Evolutionary conservation across 1,139 yeast genomes (phyloP), one percentile per base, ranked within the genome.

Genomic region (Casaregolazyma suthepensis): DNA sequence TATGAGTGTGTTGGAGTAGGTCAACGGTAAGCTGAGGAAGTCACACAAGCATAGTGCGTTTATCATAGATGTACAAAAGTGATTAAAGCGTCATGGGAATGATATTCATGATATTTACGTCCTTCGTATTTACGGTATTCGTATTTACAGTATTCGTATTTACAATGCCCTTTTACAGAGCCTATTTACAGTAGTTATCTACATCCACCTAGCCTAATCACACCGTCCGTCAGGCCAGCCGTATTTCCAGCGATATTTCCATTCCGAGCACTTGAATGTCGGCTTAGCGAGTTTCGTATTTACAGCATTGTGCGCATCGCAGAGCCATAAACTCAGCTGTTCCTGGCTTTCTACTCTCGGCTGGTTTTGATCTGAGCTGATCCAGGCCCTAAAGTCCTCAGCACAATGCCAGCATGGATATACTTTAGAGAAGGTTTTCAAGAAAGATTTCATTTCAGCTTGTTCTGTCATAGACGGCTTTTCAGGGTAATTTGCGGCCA

Each of bases 401-500:
- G 96, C 97, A 72, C 99, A 94, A 72, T 81, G 84, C 87, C 94
- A 85, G 70, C 99, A 93, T 1, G 99, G 99, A 64, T 93, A 93
- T 48, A 91, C 76, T 59, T 83, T 81, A 3, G 95, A 83, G 67
- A 93, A 89, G 6, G 88, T 74, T 17, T 72, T 73, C 52, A 93
- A 66, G 61, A 93, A 91, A 55, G 80, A 79, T 51, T 73, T 74
- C 83, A 93, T 80, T 59, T 90, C 95, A 10, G 69, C 64, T 67
- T 91, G 93, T 61, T 89, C 82, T 23, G 72, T 71, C 4, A 65
- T 65, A 5, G 79, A 67, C 1, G 99, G 95, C 1, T 65, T 68
- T 42, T 78, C 83, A 0, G 99, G 98, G 64, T 89, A 94, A 18
- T 80, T 80, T 2, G 98, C 97, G 0, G 98, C 97, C 57, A 91